A percentile compares a stretch with the other conserved stretches of the same genome.
phyloP scores from a whole-genome alignment of 2,329 filamentous ascomycete species.

The Fusarium heterosporum region DNA sequence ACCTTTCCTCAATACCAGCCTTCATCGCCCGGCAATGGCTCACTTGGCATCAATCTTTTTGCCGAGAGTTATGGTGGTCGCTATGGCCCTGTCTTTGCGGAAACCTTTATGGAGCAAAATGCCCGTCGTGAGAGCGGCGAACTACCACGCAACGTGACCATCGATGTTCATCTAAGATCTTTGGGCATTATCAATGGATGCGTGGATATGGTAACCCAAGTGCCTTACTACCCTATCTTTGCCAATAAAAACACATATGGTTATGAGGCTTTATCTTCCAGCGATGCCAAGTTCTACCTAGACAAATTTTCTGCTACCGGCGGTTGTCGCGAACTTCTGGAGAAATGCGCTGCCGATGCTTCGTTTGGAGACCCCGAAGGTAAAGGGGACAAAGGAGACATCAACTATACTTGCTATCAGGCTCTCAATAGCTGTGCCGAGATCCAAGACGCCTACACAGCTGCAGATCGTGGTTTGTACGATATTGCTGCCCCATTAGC shows the following conservation, averaged over 20 bases:
- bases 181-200: constrained; percentile 79
- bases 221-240: constrained; percentile 67
- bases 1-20: constrained; percentile 70
- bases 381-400: constrained; percentile 53
- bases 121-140: constrained; percentile 62
- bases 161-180: constrained; percentile 70
- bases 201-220: constrained; percentile 73
- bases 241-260: constrained; percentile 75
- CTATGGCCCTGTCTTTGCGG: constrained; percentile 75
- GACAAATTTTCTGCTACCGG: constrained; percentile 46
- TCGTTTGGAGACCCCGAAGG: constrained; percentile 54
- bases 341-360: constrained; percentile 61
- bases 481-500: constrained; percentile 67
- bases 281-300: constrained; percentile 61
- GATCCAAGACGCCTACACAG: constrained; percentile 68
- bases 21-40: constrained; percentile 51
- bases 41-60: constrained; percentile 72
- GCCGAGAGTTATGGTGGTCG: constrained; percentile 78
- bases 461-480: constrained; percentile 67
- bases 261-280: constrained; percentile 66
- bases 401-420: constrained; percentile 63
- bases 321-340: constrained; percentile 67
- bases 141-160: constrained; percentile 61
- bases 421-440: constrained; percentile 60
- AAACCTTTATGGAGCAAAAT: constrained; percentile 72